A percentile compares a stretch with the other conserved stretches of the same genome.
Evolutionary conservation across 257 asterid genomes (phyloP).

Genomic region (Ophiorrhiza pumila): DNA sequence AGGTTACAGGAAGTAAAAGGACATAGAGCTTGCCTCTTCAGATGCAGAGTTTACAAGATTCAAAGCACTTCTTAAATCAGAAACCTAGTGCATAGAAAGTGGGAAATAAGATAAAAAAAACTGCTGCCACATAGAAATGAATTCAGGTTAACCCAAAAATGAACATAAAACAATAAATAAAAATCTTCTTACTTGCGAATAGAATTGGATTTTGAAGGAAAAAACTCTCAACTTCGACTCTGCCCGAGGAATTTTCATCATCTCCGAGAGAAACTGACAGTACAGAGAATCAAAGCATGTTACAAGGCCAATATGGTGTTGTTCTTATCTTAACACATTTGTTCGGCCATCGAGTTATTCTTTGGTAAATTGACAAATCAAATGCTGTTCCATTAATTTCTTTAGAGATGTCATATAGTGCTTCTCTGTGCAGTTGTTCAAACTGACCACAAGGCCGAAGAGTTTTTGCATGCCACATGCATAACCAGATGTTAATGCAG

Average conservation of each 20-base stretch:
- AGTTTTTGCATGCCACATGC: neutral
- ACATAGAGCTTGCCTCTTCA: slow-evolving; percentile 58
- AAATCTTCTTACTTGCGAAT: slow-evolving; percentile 52
- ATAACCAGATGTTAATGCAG: neutral
- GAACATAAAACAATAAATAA: slow-evolving; percentile 2
- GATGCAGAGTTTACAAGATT: slow-evolving; percentile 58
- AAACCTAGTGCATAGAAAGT: slow-evolving; percentile 34
- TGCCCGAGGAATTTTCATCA: slow-evolving; percentile 81
- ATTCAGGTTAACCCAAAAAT: neutral
- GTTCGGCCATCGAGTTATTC: neutral
- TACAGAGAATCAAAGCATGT: slow-evolving; percentile 3
- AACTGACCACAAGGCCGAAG: neutral
- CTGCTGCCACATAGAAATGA: neutral
- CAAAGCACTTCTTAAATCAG: slow-evolving; percentile 57
- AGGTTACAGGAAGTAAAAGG: slow-evolving; percentile 18
- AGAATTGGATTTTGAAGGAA: slow-evolving; percentile 65
- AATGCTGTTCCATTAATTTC: neutral
- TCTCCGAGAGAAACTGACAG: slow-evolving; percentile 77
- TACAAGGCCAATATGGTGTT: neutral
- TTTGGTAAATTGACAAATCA: neutral
- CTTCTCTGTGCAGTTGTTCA: neutral
- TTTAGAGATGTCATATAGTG: neutral
- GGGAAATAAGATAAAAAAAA: neutral
- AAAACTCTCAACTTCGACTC: slow-evolving; percentile 74
- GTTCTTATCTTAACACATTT: neutral